Evolutionary conservation across 192 early-diverging fungal genomes (phyloP), one percentile per base, ranked within the genome.

Genomic region (Rhizophagus clarus): DNA sequence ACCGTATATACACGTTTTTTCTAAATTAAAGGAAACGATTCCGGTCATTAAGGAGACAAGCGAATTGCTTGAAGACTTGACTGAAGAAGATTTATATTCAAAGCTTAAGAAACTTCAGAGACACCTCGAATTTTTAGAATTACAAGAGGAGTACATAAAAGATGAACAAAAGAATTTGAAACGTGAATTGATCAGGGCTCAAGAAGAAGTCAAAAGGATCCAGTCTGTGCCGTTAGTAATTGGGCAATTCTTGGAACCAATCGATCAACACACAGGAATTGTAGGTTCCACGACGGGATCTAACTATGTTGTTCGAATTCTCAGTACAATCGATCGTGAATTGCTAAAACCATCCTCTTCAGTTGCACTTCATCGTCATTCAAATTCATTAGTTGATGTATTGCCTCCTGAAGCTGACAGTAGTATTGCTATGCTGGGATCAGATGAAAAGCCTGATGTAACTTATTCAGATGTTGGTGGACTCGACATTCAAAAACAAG

Each of bases 71-170:
- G 88, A 92, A 56, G 93, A 93, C 37, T 77, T 92, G 67, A 87
- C 88, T 67, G 95, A 96, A 81, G 88, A 91, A 49, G 97, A 99
- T 85, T 84, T 96, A 61, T 99, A 99, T 84, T 93, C 94, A 61
- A 95, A 93, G 63, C 90, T 96, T 79, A 99, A 99, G 88, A 97
- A 96, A 81, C 90, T 98, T 24, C 95, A 97, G 79, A 91, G 95
- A 49, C 95, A 98, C 82, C 85, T 98, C 24, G 98, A 99, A 86
- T 94, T 99, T 80, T 87, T 99, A 61, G 93, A 96, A 71, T 88
- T 99, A 32, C 97, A 99, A 88, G 97, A 99, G 83, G 97, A 98
- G 84, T 99, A 98, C 85, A 99, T 99, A 85, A 98, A 98, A 87
- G 96, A 97, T 82, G 97, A 99, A 85, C 96, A 97, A 88, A 95